These are phyloP conservation scores for Phialocephala sp. DNA, from an alignment of 2,329 filamentous ascomycete genomes.

Conservation along the genomic window DNA sequence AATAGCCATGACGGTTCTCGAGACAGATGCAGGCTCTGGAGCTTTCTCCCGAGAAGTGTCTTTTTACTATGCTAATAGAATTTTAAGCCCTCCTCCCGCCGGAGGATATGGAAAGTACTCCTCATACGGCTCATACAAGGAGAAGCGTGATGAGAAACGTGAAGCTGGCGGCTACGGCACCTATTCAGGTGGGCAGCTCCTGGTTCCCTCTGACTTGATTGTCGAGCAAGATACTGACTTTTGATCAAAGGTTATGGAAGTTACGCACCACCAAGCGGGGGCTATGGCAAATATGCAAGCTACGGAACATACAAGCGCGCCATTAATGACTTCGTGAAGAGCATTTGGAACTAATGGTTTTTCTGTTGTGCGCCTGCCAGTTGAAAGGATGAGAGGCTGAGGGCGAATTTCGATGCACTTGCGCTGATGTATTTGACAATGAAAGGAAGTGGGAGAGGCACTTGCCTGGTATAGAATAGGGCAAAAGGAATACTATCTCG, in stretches of 20 bases:
- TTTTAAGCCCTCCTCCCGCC: neutral
- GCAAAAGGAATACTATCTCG: neutral
- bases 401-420: neutral
- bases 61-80: too few species aligned
- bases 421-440: neutral
- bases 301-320: conserved; percentile 26
- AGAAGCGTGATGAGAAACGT: conserved; percentile 18
- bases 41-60: too few species aligned
- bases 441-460: neutral
- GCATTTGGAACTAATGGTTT: conserved; percentile 8
- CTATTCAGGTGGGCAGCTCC: neutral
- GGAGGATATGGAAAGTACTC: conserved; percentile 25
- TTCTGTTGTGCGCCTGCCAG: neutral
- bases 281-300: conserved; percentile 19
- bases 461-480: neutral
- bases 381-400: neutral
- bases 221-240: neutral
- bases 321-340: conserved; percentile 19
- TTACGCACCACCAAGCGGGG: conserved; percentile 16
- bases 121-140: conserved; percentile 19
- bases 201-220: too few species aligned
- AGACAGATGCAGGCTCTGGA: too few species aligned
- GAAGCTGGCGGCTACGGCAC: conserved; percentile 19
- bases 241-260: conserved; percentile 16
- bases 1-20: too few species aligned